Percentiles rank a stretch among this genome's conserved stretches.
These are phyloP conservation scores for Angomonas desouzai DNA, from an alignment of 208 protist genomes.

Conservation along the genomic window DNA sequence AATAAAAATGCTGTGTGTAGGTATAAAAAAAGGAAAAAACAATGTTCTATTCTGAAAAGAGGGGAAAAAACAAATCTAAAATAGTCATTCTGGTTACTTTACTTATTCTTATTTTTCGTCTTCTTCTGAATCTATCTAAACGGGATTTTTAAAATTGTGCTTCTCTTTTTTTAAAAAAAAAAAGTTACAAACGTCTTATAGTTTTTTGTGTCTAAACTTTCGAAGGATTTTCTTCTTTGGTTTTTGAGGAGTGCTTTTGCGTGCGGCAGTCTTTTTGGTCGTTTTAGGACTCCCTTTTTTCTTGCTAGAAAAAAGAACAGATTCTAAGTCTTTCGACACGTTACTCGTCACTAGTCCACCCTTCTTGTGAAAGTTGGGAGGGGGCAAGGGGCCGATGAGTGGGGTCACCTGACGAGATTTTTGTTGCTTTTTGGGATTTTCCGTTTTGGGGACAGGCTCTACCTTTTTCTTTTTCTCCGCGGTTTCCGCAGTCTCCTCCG, in stretches of 20 bases:
- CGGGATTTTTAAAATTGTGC: too few relatives aligned
- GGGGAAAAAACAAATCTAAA: not conserved
- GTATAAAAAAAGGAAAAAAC: not conserved
- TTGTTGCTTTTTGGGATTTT: too few relatives aligned
- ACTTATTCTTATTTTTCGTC: not conserved
- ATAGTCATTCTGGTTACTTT: not conserved
- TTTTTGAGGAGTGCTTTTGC: not conserved
- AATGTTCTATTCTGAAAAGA: conserved; percentile 4
- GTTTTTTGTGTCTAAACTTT: conserved; percentile 7
- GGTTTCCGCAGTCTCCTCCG: not conserved
- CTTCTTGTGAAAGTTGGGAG: too few relatives aligned
- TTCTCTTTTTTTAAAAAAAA: conserved; percentile 1
- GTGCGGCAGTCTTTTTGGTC: conserved; percentile 5
- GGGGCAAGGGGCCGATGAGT: too few relatives aligned
- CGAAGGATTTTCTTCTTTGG: not conserved
- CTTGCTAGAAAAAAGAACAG: not conserved
- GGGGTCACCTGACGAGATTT: too few relatives aligned
- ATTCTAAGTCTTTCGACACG: conserved; percentile 5
- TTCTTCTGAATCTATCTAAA: not conserved
- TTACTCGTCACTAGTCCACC: not conserved
- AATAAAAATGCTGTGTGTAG: not conserved
- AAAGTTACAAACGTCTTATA: not conserved
- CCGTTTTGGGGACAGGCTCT: too few relatives aligned
- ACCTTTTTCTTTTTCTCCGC: not conserved
- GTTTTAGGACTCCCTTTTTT: conserved; percentile 9